Evolutionary conservation across 306 rosid genomes (phyloP).

Genomic region (Bauhinia variegata): DNA sequence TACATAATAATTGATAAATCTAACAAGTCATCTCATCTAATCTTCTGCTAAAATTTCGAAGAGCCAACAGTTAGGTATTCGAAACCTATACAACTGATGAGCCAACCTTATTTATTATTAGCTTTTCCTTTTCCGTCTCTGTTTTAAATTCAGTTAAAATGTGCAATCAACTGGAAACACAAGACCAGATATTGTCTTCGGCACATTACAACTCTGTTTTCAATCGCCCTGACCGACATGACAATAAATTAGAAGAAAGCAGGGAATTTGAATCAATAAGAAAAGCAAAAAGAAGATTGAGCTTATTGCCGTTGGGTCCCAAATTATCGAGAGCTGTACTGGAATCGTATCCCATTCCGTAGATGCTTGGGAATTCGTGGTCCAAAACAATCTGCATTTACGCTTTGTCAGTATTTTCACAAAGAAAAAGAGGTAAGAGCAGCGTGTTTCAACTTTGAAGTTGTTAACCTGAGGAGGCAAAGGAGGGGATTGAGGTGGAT

Average conservation of each 20-base stretch:
- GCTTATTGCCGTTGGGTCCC: slow-evolving; percentile 78
- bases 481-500: slow-evolving; percentile 66
- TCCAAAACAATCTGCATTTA: slow-evolving; percentile 68
- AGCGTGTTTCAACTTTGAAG: slow-evolving; percentile 29
- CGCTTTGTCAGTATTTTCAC: slow-evolving; percentile 28
- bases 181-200: slow-evolving; percentile 32
- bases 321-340: slow-evolving; percentile 61
- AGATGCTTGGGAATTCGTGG: slow-evolving; percentile 78
- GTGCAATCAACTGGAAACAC: slow-evolving; percentile 51
- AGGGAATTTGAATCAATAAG: not conserved
- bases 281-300: slow-evolving; percentile 25
- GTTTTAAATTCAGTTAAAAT: slow-evolving; percentile 48
- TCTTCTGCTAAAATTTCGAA: slow-evolving; percentile 85
- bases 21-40: slow-evolving; percentile 72
- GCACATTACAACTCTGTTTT: slow-evolving; percentile 60
- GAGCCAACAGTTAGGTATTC: slow-evolving; percentile 78
- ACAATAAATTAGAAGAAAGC: slow-evolving; percentile 33
- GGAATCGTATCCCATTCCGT: slow-evolving; percentile 82
- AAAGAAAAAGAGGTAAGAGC: slow-evolving; percentile 3
- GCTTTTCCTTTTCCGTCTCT: slow-evolving; percentile 25
- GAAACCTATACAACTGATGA: slow-evolving; percentile 70
- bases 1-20: slow-evolving; percentile 41
- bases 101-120: slow-evolving; percentile 1
- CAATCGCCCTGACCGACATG: slow-evolving; percentile 68
- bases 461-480: slow-evolving; percentile 77